These are phyloP conservation scores for Cryptosporidium xiaoi DNA, from an alignment of 169 alveolate genomes.

Conservation along the genomic window DNA sequence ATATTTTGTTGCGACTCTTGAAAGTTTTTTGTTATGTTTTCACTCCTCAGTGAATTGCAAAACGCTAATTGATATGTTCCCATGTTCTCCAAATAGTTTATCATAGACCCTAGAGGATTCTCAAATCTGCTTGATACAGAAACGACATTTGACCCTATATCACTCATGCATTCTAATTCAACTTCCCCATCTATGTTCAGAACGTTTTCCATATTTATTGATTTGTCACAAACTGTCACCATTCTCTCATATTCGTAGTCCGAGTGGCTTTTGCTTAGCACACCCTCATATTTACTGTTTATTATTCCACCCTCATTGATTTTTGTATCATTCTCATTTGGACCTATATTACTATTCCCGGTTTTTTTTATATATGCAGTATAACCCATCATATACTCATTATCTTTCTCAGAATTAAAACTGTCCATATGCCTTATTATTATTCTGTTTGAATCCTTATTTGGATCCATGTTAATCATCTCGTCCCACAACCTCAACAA, in stretches of 20 bases:
- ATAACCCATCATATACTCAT: constrained; percentile 62
- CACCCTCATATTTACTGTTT: background rate
- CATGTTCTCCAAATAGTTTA: constrained; percentile 41
- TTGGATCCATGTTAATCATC: background rate
- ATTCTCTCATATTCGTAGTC: constrained; percentile 37
- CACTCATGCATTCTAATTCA: constrained; percentile 41
- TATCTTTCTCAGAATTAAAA: background rate
- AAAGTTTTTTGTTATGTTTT: background rate
- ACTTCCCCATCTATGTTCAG: constrained; percentile 21
- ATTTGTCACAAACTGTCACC: constrained; percentile 28
- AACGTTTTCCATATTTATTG: constrained; percentile 69
- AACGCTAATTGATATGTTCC: constrained; percentile 58
- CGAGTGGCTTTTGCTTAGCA: background rate
- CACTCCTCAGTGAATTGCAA: constrained; percentile 29
- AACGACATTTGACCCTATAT: constrained; percentile 29
- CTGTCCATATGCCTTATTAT: constrained; percentile 48
- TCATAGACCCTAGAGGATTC: constrained; percentile 29
- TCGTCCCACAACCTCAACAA: constrained; percentile 16
- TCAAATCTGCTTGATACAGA: constrained; percentile 60
- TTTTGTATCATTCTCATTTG: background rate
- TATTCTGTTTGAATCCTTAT: background rate
- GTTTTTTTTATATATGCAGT: constrained; percentile 10
- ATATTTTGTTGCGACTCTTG: constrained; percentile 9
- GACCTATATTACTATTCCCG: background rate
- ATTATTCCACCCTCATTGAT: background rate